Evolutionary conservation across 805 yeast genomes (phyloP), one percentile per base, ranked within the genome.

Genomic region (Sungouiozyma intestinalis): DNA sequence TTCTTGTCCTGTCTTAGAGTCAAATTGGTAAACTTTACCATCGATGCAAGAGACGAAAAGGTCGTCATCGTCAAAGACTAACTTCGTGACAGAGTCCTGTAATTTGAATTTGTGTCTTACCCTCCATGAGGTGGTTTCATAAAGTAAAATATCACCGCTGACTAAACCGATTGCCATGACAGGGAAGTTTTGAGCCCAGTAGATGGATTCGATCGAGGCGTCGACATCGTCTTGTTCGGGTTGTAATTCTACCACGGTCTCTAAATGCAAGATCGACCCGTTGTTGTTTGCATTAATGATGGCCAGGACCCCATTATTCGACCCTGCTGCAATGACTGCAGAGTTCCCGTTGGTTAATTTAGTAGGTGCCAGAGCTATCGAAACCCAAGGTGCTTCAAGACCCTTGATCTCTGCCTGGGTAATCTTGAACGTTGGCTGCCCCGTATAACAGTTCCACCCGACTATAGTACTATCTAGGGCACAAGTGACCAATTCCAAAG

Each of bases 131-230:
- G 74, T 75, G 4, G 88, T 72, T 58, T 90, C 97, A 55, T 81
- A 86, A 41, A 92, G 67, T 43, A 81, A 66, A n/a, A 92, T 71
- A 46, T 79, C 83, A 35, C 98, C 98, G 24, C 84, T 78, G 17
- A 92, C 97, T 49, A 85, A 69, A 5, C 98, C 98, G 8, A 82
- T 74, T 2, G 96, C 97, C 58, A 92, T 64, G 37, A 86, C 61
- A 21, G 80, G 72, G 36, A 74, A 64, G 6, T 64, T 55, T 14
- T 76, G 73, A 54, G 87, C 78, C 95, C 95, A 92, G 13, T 82
- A 62, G 40, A 92, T 69, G 3, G 95, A 81, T 65, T 87, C 95
- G 16, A 82, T 72, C 29, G 90, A 77, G 2, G 81, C 78, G 47
- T 77, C 82, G 27, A 68, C 62, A 50, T 77, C 79, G 50, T 77